Conservation (phyloP, 1,284 basidiomycete species). For the Ganoderma boninense region DNA sequence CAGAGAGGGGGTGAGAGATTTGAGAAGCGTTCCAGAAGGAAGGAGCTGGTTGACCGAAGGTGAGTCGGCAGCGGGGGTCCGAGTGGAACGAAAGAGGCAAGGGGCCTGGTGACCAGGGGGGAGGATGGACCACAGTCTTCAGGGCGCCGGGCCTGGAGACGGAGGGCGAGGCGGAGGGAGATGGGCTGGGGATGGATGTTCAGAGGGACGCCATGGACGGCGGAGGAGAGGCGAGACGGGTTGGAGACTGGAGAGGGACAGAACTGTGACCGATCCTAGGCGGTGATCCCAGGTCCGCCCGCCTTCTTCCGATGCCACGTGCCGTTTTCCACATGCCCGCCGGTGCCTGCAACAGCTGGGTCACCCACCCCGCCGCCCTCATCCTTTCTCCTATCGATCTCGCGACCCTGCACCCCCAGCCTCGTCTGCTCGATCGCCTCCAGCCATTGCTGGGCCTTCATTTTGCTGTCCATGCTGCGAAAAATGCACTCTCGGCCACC, state of each 20-base stretch:
- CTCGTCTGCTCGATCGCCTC: neutral
- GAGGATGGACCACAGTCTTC: conserved; percentile 10
- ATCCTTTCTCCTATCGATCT: conserved; percentile 15
- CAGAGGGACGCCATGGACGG: conserved; percentile 29
- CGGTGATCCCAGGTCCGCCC: conserved; percentile 25
- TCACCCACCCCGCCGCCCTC: neutral
- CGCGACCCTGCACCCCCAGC: conserved; percentile 14
- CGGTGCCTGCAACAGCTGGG: conserved; percentile 14
- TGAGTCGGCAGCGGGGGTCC: conserved; percentile 27
- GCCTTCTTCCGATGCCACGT: conserved; percentile 29
- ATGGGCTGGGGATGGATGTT: conserved; percentile 10
- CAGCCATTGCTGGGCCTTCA: neutral
- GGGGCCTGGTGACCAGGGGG: conserved; percentile 17
- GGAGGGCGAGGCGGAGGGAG: neutral
- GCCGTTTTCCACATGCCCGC: conserved; percentile 15
- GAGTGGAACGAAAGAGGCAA: conserved; percentile 20
- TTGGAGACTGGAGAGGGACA: neutral
- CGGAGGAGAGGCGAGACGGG: conserved; percentile 18
- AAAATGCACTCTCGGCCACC: neutral
- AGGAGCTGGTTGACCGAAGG: conserved; percentile 20
- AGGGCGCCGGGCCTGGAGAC: conserved; percentile 27
- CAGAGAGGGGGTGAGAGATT: conserved; percentile 9
- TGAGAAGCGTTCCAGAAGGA: conserved; percentile 20
- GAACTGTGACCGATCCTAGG: conserved; percentile 17
- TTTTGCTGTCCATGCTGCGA: conserved; percentile 1